Conservation (phyloP, 176 grass and related monocot genomes). For the Chloris gayana region DNA sequence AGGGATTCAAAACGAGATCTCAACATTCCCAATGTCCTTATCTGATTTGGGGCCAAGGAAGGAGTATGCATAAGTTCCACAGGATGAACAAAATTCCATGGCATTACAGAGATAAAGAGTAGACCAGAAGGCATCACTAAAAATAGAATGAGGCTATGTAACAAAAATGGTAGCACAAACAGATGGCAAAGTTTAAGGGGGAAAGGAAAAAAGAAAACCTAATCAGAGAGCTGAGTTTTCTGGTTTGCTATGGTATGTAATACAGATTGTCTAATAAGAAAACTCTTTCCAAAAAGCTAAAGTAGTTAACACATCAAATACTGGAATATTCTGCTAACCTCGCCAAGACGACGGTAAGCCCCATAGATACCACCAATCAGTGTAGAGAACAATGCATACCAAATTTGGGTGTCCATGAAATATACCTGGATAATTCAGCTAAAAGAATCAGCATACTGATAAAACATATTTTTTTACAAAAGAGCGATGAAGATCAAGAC, state of each 20-base stretch:
- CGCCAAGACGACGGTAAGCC: slow-evolving; percentile 93
- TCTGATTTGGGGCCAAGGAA: slow-evolving; percentile 55
- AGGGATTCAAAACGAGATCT: slow-evolving; percentile 88
- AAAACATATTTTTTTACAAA: slow-evolving; percentile 24
- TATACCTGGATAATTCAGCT: slow-evolving; percentile 70
- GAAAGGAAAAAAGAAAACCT: background rate
- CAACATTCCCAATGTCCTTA: slow-evolving; percentile 91
- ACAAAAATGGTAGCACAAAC: background rate
- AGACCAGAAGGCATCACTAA: slow-evolving; percentile 18
- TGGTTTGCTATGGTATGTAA: background rate
- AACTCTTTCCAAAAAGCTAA: slow-evolving; percentile 12
- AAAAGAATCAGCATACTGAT: slow-evolving; percentile 30
- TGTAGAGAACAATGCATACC: slow-evolving; percentile 98
- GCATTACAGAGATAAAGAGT: slow-evolving; percentile 28
- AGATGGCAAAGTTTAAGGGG: background rate
- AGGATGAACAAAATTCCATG: slow-evolving; percentile 28
- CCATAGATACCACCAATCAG: slow-evolving; percentile 96
- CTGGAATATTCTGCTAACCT: slow-evolving; percentile 55
- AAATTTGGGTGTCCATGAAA: slow-evolving; percentile 99
- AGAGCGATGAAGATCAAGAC: slow-evolving; percentile 1
- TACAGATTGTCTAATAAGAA: slow-evolving; percentile 20
- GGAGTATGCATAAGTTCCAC: slow-evolving; percentile 34
- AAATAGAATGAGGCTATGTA: background rate
- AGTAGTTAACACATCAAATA: background rate
- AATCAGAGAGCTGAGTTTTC: background rate